phyloP scores from a whole-genome alignment of 495 filamentous ascomycete species.

The Viridothelium virens region DNA sequence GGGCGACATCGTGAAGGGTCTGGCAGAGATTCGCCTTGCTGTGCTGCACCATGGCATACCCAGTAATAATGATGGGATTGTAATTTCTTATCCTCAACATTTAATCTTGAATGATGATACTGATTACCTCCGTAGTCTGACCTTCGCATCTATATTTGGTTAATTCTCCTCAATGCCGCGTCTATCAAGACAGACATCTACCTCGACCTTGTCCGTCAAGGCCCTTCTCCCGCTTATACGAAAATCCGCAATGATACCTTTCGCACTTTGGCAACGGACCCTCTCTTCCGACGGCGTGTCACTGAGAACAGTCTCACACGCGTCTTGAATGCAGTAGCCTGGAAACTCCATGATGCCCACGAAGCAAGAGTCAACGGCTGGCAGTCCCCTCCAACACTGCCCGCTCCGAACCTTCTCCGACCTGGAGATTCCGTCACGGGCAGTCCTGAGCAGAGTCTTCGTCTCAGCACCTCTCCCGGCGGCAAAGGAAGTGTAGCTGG shows the following conservation, averaged over 20 bases:
- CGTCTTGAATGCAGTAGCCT: constrained; percentile 91
- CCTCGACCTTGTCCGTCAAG: constrained; percentile 81
- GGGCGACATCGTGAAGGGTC: constrained; percentile 55
- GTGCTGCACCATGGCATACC: constrained; percentile 73
- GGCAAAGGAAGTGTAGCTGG: constrained; percentile 16
- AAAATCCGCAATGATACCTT: constrained; percentile 99
- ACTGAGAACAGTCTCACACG: constrained; percentile 92
- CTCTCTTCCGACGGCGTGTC: constrained; percentile 88
- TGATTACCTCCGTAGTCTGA: constrained; percentile 56
- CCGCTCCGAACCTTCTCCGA: constrained; percentile 30
- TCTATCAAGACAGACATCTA: constrained; percentile 80
- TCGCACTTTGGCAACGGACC: constrained; percentile 89
- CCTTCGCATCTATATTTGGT: constrained; percentile 89
- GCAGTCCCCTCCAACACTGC: constrained; percentile 36
- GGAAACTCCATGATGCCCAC: constrained; percentile 78
- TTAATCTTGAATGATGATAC: background rate
- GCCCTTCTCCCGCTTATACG: constrained; percentile 84
- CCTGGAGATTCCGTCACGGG: constrained; percentile 28
- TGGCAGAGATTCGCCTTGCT: constrained; percentile 67
- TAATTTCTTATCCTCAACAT: constrained; percentile 35
- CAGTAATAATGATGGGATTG: constrained; percentile 85
- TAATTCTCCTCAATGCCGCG: constrained; percentile 78
- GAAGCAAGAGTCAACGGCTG: constrained; percentile 40
- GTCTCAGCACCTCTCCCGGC: background rate
- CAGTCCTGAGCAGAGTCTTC: constrained; percentile 6